phyloP scores from a whole-genome alignment of 179 eudicot species.

The Spinacia oleracea region DNA sequence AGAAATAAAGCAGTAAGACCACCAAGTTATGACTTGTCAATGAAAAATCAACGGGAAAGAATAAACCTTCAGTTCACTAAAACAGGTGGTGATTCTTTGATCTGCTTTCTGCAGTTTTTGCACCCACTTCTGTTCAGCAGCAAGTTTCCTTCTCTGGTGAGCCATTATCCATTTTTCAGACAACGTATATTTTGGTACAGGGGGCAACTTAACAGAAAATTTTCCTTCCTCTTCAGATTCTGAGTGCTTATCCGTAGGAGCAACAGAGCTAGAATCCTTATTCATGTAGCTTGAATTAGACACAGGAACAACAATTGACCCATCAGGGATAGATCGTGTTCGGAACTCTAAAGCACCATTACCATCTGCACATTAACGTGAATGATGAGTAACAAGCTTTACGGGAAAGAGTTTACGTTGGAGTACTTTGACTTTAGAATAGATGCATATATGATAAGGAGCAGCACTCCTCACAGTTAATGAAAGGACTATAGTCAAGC shows the following conservation, averaged over 20 bases:
- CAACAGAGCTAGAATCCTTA: conserved; percentile 29
- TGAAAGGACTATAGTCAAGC: background rate
- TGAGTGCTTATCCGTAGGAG: conserved; percentile 32
- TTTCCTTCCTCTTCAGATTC: conserved; percentile 54
- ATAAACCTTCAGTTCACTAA: conserved; percentile 74
- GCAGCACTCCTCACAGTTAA: background rate
- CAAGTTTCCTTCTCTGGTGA: conserved; percentile 63
- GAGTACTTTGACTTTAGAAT: background rate
- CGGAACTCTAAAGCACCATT: conserved; percentile 31
- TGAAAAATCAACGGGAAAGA: conserved; percentile 11
- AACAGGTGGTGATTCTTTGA: conserved; percentile 61
- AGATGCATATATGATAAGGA: background rate
- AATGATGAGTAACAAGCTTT: background rate
- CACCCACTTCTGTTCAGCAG: conserved; percentile 60
- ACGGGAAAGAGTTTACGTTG: background rate
- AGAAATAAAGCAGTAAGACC: background rate
- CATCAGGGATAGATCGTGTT: conserved; percentile 34
- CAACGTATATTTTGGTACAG: conserved; percentile 68
- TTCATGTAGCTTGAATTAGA: conserved; percentile 32
- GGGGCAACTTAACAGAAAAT: conserved; percentile 35
- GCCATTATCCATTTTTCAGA: conserved; percentile 86
- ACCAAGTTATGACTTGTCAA: background rate
- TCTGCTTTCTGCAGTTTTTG: conserved; percentile 72
- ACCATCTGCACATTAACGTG: conserved; percentile 23
- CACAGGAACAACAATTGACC: conserved; percentile 32